These are phyloP conservation scores for Calonectria hongkongensis DNA, from an alignment of 2,329 filamentous ascomycete species.

Conservation along the genomic window DNA sequence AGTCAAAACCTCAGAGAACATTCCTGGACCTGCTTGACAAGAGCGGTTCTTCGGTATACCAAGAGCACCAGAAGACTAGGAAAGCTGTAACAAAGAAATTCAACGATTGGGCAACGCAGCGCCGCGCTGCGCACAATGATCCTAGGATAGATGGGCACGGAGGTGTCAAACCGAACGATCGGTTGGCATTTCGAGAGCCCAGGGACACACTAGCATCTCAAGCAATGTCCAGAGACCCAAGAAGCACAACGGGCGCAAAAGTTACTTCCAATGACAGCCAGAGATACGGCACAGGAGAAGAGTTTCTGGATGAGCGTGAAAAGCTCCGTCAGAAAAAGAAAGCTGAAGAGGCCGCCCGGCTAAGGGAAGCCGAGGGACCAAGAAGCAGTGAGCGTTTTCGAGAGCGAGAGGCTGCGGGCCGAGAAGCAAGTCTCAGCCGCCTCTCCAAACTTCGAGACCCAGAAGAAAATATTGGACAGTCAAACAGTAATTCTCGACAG, in stretches of 20 bases:
- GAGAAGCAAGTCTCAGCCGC: not conserved
- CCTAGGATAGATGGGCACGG: not conserved
- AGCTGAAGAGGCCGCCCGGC: not conserved
- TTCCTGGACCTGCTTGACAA: not conserved
- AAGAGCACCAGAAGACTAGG: not conserved
- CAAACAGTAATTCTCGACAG: not conserved
- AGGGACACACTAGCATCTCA: not conserved
- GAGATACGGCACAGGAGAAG: not conserved
- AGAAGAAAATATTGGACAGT: not conserved
- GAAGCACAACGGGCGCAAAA: not conserved
- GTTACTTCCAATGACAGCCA: not conserved
- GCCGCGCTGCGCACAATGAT: not conserved
- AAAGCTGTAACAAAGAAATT: not conserved
- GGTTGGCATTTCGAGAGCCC: not conserved
- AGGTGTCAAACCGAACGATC: not conserved
- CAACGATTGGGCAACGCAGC: slow-evolving; percentile 2
- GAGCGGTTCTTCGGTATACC: not conserved
- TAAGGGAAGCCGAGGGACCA: not conserved
- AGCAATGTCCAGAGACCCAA: not conserved
- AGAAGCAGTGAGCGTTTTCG: not conserved
- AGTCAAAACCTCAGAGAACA: not conserved
- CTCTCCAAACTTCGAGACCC: not conserved
- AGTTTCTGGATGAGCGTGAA: not conserved
- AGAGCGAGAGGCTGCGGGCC: not conserved
- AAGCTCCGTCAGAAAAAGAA: not conserved